Conservation (phyloP, 108 stramenopile genomes). For the Discostella stelligeroides region DNA sequence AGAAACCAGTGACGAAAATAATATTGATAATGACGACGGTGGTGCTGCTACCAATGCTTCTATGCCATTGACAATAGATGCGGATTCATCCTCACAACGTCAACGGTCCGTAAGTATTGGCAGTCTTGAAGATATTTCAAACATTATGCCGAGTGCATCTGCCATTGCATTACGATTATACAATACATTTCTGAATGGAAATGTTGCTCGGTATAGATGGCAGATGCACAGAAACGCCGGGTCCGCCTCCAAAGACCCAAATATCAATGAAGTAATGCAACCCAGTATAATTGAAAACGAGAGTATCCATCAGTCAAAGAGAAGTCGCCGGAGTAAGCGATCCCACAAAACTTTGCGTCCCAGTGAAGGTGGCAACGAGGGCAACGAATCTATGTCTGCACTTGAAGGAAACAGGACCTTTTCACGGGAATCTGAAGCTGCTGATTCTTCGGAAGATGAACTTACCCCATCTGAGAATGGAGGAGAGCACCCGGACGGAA, state of each 20-base stretch:
- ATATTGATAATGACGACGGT: no score
- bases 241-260: no score
- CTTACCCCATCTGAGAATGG: no score
- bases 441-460: no score
- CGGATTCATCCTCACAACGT: not conserved
- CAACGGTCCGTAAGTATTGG: constrained; percentile 23
- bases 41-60: no score
- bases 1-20: no score
- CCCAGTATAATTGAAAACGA: no score
- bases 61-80: not conserved
- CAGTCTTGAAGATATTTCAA: constrained; percentile 32
- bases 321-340: constrained; percentile 35
- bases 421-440: no score
- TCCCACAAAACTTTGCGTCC: constrained; percentile 32
- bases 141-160: constrained; percentile 23
- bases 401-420: no score
- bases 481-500: constrained; percentile 1
- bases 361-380: not conserved
- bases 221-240: no score
- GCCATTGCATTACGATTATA: constrained; percentile 27
- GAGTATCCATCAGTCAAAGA: not conserved
- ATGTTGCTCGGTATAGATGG: not conserved
- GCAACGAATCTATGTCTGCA: not conserved
- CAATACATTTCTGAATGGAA: constrained; percentile 23
- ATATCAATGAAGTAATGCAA: no score